Conservation (phyloP, 805 yeast genomes). For the Tetrapisispora iriomotensis region DNA sequence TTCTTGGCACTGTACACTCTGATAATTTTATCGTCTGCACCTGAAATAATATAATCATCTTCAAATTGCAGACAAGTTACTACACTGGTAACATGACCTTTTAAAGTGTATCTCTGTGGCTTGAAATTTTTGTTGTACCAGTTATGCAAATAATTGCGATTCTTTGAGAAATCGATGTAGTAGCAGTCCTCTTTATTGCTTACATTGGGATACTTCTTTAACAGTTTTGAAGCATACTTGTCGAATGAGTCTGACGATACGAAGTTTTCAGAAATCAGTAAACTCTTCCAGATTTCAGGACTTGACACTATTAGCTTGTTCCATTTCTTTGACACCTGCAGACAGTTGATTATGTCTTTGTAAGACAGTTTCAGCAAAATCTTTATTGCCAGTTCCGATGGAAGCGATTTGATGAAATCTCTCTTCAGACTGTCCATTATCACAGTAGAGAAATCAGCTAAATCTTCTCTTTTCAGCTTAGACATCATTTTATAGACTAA, state of each 20-base stretch:
- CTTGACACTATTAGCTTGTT: constrained; percentile 46
- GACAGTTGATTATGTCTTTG: constrained; percentile 46
- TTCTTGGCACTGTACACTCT: constrained; percentile 69
- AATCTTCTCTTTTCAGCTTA: constrained; percentile 15
- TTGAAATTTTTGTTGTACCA: constrained; percentile 71
- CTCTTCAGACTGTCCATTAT: constrained; percentile 41
- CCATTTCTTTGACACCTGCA: constrained; percentile 67
- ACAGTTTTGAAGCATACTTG: constrained; percentile 17
- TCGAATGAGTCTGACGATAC: constrained; percentile 40
- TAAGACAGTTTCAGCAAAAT: constrained; percentile 59
- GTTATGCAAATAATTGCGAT: constrained; percentile 70
- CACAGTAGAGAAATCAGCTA: constrained; percentile 24
- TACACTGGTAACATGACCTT: constrained; percentile 67
- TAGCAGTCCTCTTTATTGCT: constrained; percentile 28
- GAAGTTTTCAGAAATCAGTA: constrained; percentile 53
- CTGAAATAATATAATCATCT: constrained; percentile 81
- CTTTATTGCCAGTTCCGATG: constrained; percentile 60
- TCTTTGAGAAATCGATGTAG: constrained; percentile 40
- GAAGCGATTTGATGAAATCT: constrained; percentile 63
- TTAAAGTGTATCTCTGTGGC: constrained; percentile 58
- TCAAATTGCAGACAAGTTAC: constrained; percentile 93
- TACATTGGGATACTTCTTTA: constrained; percentile 20
- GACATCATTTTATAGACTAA: constrained; percentile 1
- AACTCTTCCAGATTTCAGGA: constrained; percentile 57
- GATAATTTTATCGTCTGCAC: constrained; percentile 79